A percentile compares a stretch with the other conserved stretches of the same genome.
Conservation (phyloP, 1,284 basidiomycete species). For the Fomitiporia mediterranea region DNA sequence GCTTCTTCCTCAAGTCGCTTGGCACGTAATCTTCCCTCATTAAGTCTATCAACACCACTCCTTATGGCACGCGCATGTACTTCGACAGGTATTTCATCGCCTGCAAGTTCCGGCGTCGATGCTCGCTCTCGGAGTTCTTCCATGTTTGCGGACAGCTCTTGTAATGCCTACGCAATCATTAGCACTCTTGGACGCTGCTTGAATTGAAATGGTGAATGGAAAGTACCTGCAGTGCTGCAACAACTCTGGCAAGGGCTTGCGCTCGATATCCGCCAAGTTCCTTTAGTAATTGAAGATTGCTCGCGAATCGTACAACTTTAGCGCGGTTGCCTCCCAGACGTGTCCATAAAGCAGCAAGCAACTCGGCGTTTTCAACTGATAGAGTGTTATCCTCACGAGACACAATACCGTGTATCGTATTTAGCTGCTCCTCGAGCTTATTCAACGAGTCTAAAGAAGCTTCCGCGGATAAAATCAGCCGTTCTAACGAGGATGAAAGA, state of each 20-base stretch:
- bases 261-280: slow-evolving; percentile 51
- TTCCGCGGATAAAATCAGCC: slow-evolving; percentile 60
- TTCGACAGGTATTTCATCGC: slow-evolving; percentile 53
- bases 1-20: slow-evolving; percentile 32
- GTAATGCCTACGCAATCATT: slow-evolving; percentile 34
- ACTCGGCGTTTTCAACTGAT: slow-evolving; percentile 40
- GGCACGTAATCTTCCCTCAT: slow-evolving; percentile 46
- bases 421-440: slow-evolving; percentile 54
- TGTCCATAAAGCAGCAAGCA: slow-evolving; percentile 66
- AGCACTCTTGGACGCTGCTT: neutral
- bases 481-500: slow-evolving; percentile 46
- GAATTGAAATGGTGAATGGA: neutral
- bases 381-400: slow-evolving; percentile 49
- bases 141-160: slow-evolving; percentile 62
- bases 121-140: slow-evolving; percentile 67
- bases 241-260: slow-evolving; percentile 57
- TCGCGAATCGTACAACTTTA: slow-evolving; percentile 41
- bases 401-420: slow-evolving; percentile 50
- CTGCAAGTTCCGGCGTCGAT: slow-evolving; percentile 55
- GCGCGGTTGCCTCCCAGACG: slow-evolving; percentile 54
- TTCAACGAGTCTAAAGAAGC: slow-evolving; percentile 48
- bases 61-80: slow-evolving; percentile 69
- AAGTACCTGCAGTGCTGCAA: slow-evolving; percentile 45
- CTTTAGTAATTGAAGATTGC: slow-evolving; percentile 47
- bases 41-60: slow-evolving; percentile 57